Evolutionary conservation across 192 early-diverging fungal genomes (phyloP), one percentile per base, ranked within the genome.

Genomic region (Mortierella antarctica): DNA sequence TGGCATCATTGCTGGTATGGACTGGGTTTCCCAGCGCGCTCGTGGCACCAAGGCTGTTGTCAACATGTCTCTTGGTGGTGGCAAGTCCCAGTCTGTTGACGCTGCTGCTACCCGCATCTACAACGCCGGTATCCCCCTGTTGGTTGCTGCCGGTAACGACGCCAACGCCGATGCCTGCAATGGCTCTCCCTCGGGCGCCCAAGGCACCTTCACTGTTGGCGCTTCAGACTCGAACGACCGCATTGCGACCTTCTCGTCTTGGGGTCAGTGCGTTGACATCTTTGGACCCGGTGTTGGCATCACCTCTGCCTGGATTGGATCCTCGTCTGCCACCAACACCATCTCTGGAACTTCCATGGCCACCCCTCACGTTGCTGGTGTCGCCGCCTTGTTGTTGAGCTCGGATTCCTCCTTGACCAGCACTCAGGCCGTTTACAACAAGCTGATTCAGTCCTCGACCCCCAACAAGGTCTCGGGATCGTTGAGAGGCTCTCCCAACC

Each of bases 311-410:
- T 85, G 17, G 82, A 77, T 56, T 73, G 89, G 88, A 64, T 88
- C 88, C 85, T 88, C 89, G 70, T 86, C 85, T 73, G 88, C 88
- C 62, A 94, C 92, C 82, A 96, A 96, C 89, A 90, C 89, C 59
- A 94, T 96, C 83, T 95, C 95, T 47, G 96, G 96, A 53, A 97
- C 95, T 8, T 95, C 94, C 60, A 96, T 96, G 94, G 93, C 96
- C 69, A 88, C 90, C 62, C 96, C 96, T 39, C 93, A 96, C 66
- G 92, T 94, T 59, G 88, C 89, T 60, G 96, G 96, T 46, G 89
- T 94, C 60, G 85, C 94, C 47, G 95, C 95, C 40, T 85, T 82
- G 74, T 67, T 71, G 78, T 68, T 52, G 71, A 42, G 73, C 79
- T 53, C 86, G 83, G 41, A 73, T 83, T 20, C 82, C 75, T 74